Base-by-base conservation (phyloP, 257 asterid genomes). In the Nicotiana tomentosiformis region DNA sequence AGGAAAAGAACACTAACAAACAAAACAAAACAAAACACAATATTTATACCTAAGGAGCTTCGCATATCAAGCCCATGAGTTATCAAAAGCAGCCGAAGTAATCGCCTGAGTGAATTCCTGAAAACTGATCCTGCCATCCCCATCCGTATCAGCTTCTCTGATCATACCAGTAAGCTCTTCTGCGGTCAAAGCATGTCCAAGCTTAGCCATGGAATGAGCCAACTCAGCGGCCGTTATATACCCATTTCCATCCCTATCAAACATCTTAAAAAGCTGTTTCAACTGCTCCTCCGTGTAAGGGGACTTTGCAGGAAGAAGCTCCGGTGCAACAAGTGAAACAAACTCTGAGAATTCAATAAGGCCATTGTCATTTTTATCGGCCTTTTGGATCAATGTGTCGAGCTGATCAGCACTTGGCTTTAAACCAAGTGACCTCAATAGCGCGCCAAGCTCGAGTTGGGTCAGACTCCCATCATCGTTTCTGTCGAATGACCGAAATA, bases 151-250 rank as follows among this genome's bases (percentile, higher is more conserved):
- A 55, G 97, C 97, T 77, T 95, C 98, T 85, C 84, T 90, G 53
- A 95, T 95, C 98, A 95, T 93, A 85, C 94, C 98, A 3, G 98
- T 95, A 46, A 95, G 90, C 84, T 95, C 98, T 86, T 89, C 98
- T 0, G 91, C 98, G 11, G 97, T 93, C 87, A 93, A 90, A 37
- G 98, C 93, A 87, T 95, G 98, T 10, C 97, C 98, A 5, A 93
- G 96, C 87, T 89, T 90, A 0, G 98, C 98, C 98, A 95, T 95
- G 11, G 98, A 95, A 88, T 92, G 98, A 26, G 97, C 98, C 90
- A 95, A 89, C 88, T 95, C 97, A 0, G 97, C 97, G 55, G 98
- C 98, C 16, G 98, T 95, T 39, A 95, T 93, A 74, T 81, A 95
- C 0, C 97, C 99, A 69, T 93, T 92, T 11, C 97, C 98, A n/a